phyloP scores from a whole-genome alignment of 495 filamentous ascomycete species.

The Clavariopsis aquatica region DNA sequence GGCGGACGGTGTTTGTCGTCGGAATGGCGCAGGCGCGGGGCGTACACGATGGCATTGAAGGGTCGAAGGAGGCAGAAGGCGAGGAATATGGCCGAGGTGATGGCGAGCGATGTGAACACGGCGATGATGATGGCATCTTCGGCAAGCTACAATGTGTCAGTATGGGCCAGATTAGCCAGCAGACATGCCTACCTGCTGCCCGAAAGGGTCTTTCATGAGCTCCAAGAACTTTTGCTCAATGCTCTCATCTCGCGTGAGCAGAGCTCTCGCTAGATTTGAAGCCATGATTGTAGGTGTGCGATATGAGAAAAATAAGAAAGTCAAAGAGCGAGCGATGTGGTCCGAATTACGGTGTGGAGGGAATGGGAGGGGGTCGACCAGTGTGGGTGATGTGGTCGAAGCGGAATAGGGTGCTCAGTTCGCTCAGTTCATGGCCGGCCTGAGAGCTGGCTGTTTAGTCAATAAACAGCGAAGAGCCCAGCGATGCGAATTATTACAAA shows the following conservation, averaged over 20 bases:
- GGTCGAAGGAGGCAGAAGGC: conserved; percentile 88
- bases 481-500: conserved; percentile 15
- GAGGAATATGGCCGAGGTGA: conserved; percentile 63
- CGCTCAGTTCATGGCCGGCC: background rate
- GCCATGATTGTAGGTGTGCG: conserved; percentile 29
- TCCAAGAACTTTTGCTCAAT: conserved; percentile 41
- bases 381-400: background rate
- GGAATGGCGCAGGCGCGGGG: conserved; percentile 89
- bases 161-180: background rate
- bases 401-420: background rate
- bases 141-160: conserved; percentile 51
- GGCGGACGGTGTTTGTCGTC: conserved; percentile 93
- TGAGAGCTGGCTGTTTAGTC: conserved; percentile 7
- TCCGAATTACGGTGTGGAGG: background rate
- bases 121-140: conserved; percentile 73
- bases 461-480: conserved; percentile 13
- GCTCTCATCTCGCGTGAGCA: conserved; percentile 22
- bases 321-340: background rate
- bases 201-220: conserved; percentile 44
- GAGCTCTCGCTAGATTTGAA: conserved; percentile 3
- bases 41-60: conserved; percentile 87
- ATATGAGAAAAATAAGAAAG: background rate
- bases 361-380: background rate
- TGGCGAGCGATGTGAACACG: conserved; percentile 75
- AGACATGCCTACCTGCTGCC: conserved; percentile 23